Base-by-base conservation (phyloP, 768 basidiomycete genomes). In the Hemileccinum impolitum region DNA sequence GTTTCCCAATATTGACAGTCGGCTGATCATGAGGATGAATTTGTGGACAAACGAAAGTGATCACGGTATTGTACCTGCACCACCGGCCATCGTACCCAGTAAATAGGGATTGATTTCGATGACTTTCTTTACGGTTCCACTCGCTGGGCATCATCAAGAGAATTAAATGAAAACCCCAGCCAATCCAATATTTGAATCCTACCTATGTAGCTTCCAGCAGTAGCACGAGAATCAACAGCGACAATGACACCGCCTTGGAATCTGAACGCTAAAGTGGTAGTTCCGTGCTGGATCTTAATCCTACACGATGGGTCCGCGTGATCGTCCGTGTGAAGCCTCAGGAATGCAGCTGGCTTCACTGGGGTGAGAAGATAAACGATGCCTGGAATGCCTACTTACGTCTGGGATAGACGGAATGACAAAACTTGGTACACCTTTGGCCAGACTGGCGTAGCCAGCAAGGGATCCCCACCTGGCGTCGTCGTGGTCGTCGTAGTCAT, bases 11-110 rank as follows among this genome's bases (percentile, higher is more conserved):
- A 93, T 64, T 95, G 92, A 62, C 93, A 94, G 66, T 94, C 91
- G 47, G 93, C 92, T 90, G 54, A n/a, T 55, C 38, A 35, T 26
- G 18, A 35, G 45, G 18, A 47, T 52, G 26, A 53, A 41, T 59
- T 35, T 9, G 2, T 39, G 26, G 17, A 31, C 9, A 23, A 40
- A 47, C 47, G 11, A 53, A 32, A 47, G 2, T 10, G n/a, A 28
- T 32, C 30, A 15, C 26, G 36, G 45, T 19, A 43, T 75, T 78
- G 56, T 63, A 85, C 94, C 95, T 59, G 96, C 96, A 70, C 95
- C 95, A 70, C 96, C 96, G 54, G 96, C 96, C 95, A 99, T 98
- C 2, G 96, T 99, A 53, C 96, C 96, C n/a, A 99, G 80, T 43
- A 99, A 72, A 74, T 94, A 98, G 36, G 92, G 92, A 73, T 98